Evolutionary conservation across 2,329 filamentous ascomycete genomes (phyloP), one percentile per base, ranked within the genome.

Genomic region (Colletotrichum nymphaeae): DNA sequence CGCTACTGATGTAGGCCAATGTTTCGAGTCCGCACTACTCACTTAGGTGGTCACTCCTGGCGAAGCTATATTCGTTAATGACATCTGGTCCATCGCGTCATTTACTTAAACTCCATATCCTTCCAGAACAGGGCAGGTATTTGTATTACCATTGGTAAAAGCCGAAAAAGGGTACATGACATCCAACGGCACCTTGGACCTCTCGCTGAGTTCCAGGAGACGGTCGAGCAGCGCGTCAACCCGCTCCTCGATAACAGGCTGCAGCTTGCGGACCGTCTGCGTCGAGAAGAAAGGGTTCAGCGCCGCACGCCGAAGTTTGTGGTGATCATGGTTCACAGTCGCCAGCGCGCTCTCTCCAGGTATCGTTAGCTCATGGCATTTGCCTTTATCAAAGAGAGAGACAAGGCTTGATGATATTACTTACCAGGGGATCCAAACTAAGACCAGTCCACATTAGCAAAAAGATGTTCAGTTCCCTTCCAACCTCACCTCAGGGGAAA

Each of bases 41-140:
- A 79, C 79, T 76, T 14, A 83, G 73, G 42, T 81, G 80, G 28
- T 81, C 79, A 67, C 77, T 80, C 64, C 80, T 77, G 69, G 81
- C 80, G 78, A 84, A 84, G 26, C 81, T 79, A 72, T 84, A 84
- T 76, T 84, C 82, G 69, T 83, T 83, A 56, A 84, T 83, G 42
- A 83, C 80, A 67, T 84, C 81, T 82, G 28, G 5, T 35, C 12
- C 14, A 26, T 28, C 42, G 5, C 19, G 24, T 75, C 70, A 77
- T 72, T 24, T 19, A 5, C 16, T 8, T 1, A 9, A 26, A 19
- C 19, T 19, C 37, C 2, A 49, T 3, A 49, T 6, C 16, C 19
- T 19, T n/a, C 19, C 24, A 42, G 37, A 16, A 42, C 2, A 12
- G 37, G 28, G 28, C 6, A 8, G 28, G 6, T 8, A 30, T 35